Percentiles rank a stretch among this genome's conserved stretches.
phyloP scores from a whole-genome alignment of 2,329 filamentous ascomycete genomes.

The Penicillium janthinellum region DNA sequence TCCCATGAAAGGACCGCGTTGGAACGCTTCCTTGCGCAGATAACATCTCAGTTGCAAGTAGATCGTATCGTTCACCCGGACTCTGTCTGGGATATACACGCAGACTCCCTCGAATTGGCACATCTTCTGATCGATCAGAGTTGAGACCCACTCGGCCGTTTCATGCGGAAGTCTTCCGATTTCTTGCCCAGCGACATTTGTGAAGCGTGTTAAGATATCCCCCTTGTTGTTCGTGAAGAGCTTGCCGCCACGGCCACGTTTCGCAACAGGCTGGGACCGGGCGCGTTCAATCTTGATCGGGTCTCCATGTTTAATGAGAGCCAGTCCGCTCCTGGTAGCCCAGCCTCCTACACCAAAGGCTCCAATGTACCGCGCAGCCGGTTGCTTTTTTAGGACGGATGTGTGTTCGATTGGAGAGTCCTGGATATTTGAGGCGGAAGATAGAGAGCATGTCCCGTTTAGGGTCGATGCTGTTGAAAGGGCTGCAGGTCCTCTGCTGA shows the following conservation, averaged over 20 bases:
- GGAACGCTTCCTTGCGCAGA: slow-evolving; percentile 73
- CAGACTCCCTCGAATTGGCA: slow-evolving; percentile 85
- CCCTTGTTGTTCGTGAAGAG: slow-evolving; percentile 61
- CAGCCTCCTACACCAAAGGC: slow-evolving; percentile 90
- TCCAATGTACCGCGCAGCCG: slow-evolving; percentile 74
- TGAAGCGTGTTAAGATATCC: slow-evolving; percentile 91
- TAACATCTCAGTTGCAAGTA: slow-evolving; percentile 84
- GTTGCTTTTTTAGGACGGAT: slow-evolving; percentile 36
- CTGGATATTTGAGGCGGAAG: neutral
- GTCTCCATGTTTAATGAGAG: slow-evolving; percentile 78
- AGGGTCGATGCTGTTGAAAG: slow-evolving; percentile 8
- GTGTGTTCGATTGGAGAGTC: slow-evolving; percentile 5
- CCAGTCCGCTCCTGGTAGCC: slow-evolving; percentile 80
- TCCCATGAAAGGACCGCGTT: slow-evolving; percentile 56
- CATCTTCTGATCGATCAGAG: slow-evolving; percentile 84
- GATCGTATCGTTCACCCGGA: slow-evolving; percentile 91
- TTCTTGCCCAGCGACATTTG: slow-evolving; percentile 74
- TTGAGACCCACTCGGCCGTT: slow-evolving; percentile 86
- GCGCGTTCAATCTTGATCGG: slow-evolving; percentile 83
- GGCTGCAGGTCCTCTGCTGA: slow-evolving; percentile 8
- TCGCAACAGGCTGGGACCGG: slow-evolving; percentile 65
- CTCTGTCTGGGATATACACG: slow-evolving; percentile 81
- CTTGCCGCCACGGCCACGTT: slow-evolving; percentile 50
- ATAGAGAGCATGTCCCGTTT: neutral
- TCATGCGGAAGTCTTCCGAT: slow-evolving; percentile 86